Evolutionary conservation across 2,329 filamentous ascomycete genomes (phyloP).

Genomic region (Penicillium digitatum): DNA sequence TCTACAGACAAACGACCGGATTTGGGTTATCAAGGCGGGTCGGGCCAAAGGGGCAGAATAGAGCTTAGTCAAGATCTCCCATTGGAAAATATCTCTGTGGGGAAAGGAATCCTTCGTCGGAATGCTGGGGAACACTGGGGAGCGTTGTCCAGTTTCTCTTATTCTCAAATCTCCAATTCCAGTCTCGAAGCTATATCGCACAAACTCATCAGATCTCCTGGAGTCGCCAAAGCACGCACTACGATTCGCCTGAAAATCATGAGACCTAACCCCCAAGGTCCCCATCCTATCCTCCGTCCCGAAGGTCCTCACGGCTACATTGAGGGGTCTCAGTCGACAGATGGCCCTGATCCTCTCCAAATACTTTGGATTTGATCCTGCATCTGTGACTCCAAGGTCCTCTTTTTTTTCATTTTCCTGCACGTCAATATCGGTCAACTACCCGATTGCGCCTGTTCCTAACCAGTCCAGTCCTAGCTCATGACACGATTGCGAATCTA

Average conservation of each 20-base stretch:
- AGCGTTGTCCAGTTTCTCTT: neutral
- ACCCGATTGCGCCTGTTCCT: slow-evolving; percentile 18
- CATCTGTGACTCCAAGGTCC: slow-evolving; percentile 16
- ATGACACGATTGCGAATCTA: slow-evolving; percentile 17
- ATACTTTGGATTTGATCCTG: neutral
- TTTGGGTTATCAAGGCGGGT: neutral
- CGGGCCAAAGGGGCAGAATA: slow-evolving; percentile 10
- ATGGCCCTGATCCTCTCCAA: slow-evolving; percentile 5
- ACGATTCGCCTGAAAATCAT: slow-evolving; percentile 18
- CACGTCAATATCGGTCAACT: slow-evolving; percentile 18
- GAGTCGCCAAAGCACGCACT: slow-evolving; percentile 11
- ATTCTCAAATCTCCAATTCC: neutral
- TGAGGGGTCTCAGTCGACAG: slow-evolving; percentile 1
- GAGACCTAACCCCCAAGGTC: slow-evolving; percentile 35
- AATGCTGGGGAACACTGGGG: slow-evolving; percentile 6
- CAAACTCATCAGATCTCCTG: neutral
- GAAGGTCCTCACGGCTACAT: slow-evolving; percentile 16
- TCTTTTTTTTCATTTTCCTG: slow-evolving; percentile 11
- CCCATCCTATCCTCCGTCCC: slow-evolving; percentile 17
- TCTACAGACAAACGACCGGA: neutral
- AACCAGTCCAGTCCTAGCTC: slow-evolving; percentile 4
- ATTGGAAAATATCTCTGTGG: neutral
- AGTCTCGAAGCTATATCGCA: neutral
- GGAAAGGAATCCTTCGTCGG: slow-evolving; percentile 4
- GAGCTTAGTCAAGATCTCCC: neutral